Evolutionary conservation across 2,329 filamentous ascomycete genomes (phyloP), one percentile per base, ranked within the genome.

Genomic region (Fusarium citri): DNA sequence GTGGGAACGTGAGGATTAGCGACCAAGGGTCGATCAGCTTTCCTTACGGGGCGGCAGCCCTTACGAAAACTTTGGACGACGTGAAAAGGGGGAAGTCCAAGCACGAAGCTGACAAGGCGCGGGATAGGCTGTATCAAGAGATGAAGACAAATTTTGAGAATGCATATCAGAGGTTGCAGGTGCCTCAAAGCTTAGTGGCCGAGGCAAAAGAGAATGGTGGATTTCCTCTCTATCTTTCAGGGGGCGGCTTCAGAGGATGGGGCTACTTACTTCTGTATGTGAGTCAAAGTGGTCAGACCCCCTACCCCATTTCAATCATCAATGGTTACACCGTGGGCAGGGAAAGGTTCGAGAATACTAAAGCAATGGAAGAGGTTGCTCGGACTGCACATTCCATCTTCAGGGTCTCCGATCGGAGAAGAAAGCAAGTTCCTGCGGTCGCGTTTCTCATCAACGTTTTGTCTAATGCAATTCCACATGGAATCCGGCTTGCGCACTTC

Each of bases 291-390:
- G 28, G 55, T 22, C 22, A 49, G 15, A 48, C 37, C 3, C 55
- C 64, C 1, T 50, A 66, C 47, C 64, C 64, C 6, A 66, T 66
- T 23, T 66, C 64, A 3, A 66, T 66, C 22, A 66, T 66, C 41
- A 66, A 66, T 5, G 64, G 64, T 3, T 66, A 59, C 12, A 56
- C 59, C 0, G 64, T 66, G 25, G 64, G 41, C 2, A 64, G 37
- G 9, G 62, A 66, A 26, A 56, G 59, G 5, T 66, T 66, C 9
- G 59, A 66, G 23, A 66, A 66, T 41, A 66, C 64, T 12, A 66
- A 59, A 8, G 64, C 64, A 6, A 55, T 66, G 64, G 59, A 64
- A 26, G 64, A 66, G 7, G 64, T 66, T 49, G 59, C 64, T 30
- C 59, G 60, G n/a, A 64, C 50, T 30, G 64, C 64, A 25, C 50